A percentile compares a stretch with the other conserved stretches of the same genome.
Conservation (phyloP, 257 asterid genomes). For the Ocimum tenuiflorum region DNA sequence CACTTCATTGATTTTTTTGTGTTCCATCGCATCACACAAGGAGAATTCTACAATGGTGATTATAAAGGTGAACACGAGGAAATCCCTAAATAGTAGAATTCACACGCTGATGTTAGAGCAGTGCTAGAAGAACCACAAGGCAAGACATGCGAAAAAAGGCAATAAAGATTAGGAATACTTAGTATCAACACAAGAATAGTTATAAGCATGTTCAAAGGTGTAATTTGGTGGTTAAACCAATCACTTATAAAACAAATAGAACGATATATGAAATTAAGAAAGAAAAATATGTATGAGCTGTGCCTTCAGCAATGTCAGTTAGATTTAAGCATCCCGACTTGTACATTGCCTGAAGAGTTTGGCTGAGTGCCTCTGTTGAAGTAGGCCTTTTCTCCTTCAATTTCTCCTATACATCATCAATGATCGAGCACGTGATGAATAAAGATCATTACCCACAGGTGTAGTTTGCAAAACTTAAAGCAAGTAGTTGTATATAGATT, state of each 20-base stretch:
- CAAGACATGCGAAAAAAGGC: not conserved
- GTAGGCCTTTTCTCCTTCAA: slow-evolving; percentile 97
- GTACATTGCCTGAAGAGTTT: slow-evolving; percentile 94
- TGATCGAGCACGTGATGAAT: slow-evolving; percentile 7
- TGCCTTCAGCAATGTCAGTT: slow-evolving; percentile 84
- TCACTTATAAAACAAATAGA: not conserved
- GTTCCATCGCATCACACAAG: not conserved
- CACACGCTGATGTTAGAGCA: not conserved
- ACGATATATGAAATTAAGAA: not conserved
- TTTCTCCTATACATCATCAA: slow-evolving; percentile 58
- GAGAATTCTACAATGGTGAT: not conserved
- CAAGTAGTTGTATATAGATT: not conserved
- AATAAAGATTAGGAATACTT: not conserved
- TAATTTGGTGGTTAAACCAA: not conserved
- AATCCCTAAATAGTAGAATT: not conserved
- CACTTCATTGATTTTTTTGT: not conserved
- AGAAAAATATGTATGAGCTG: slow-evolving; percentile 19
- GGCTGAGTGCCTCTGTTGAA: slow-evolving; percentile 64
- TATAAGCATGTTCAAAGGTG: not conserved
- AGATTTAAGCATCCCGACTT: slow-evolving; percentile 88
- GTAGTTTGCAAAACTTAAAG: slow-evolving; percentile 4
- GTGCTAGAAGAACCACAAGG: not conserved
- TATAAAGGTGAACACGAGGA: not conserved
- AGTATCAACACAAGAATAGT: not conserved
- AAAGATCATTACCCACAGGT: slow-evolving; percentile 5